Percentiles rank a stretch among this genome's conserved stretches.
Evolutionary conservation across 768 basidiomycete species (phyloP).

Genomic region (Tylopilus balloui): DNA sequence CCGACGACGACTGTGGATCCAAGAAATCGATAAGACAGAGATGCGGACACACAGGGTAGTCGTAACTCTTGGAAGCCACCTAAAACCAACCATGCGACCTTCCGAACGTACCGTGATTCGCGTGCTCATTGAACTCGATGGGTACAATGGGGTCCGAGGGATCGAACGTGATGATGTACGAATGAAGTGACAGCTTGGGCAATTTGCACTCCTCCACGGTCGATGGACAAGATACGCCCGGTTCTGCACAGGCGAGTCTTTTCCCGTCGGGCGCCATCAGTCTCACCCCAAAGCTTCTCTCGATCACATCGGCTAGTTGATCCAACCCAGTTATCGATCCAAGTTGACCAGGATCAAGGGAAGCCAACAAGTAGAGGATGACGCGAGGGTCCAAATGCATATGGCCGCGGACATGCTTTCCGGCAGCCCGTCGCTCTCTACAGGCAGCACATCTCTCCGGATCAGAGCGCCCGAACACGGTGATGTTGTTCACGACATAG

Average conservation of each 20-base stretch:
- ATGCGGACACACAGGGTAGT: too few species aligned
- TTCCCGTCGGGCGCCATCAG: slow-evolving; percentile 10
- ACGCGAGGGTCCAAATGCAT: slow-evolving; percentile 11
- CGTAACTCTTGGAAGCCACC: neutral
- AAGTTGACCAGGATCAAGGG: neutral
- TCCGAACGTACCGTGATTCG: slow-evolving; percentile 3
- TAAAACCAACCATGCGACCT: neutral
- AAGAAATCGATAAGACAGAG: too few species aligned
- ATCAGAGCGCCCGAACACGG: neutral
- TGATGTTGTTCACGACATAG: slow-evolving; percentile 9
- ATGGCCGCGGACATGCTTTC: slow-evolving; percentile 8
- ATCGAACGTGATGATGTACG: neutral
- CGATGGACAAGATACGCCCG: neutral
- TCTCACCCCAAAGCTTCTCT: slow-evolving; percentile 4
- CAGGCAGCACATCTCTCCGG: slow-evolving; percentile 6
- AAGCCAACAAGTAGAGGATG: slow-evolving; percentile 12
- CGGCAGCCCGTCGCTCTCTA: too few species aligned
- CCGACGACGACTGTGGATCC: too few species aligned
- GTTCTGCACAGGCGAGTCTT: neutral
- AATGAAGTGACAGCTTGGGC: slow-evolving; percentile 12
- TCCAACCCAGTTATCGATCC: neutral
- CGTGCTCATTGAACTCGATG: neutral
- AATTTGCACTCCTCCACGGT: neutral
- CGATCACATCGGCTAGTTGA: neutral
- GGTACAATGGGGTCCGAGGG: neutral